Evolutionary conservation across 2,329 filamentous ascomycete species (phyloP).

Genomic region (Stemphylium lycopersici): DNA sequence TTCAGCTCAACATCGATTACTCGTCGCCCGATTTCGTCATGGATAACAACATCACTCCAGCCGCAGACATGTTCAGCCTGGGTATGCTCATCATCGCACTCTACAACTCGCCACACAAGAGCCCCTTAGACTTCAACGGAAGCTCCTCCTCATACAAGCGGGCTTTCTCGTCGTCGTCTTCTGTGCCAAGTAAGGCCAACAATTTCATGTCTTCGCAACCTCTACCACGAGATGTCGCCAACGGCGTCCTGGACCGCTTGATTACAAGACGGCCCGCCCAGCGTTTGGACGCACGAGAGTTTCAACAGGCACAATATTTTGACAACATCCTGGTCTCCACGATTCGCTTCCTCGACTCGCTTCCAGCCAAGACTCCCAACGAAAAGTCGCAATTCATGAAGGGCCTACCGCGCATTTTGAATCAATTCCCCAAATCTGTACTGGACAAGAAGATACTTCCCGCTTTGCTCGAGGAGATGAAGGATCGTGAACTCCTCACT

Average conservation of each 20-base stretch:
- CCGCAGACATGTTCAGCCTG: conserved; percentile 92
- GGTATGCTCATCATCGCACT: conserved; percentile 86
- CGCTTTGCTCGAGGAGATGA: conserved; percentile 87
- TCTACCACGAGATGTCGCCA: conserved; percentile 77
- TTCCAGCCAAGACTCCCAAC: conserved; percentile 87
- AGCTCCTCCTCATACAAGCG: conserved; percentile 86
- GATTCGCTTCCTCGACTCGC: conserved; percentile 88
- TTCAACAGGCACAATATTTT: conserved; percentile 95
- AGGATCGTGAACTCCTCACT: conserved; percentile 85
- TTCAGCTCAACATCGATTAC: conserved; percentile 92
- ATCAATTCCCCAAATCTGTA: conserved; percentile 90
- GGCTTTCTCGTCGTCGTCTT: conserved; percentile 77
- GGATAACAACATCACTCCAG: conserved; percentile 82
- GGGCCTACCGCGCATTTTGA: conserved; percentile 82
- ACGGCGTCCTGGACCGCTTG: conserved; percentile 78
- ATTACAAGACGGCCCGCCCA: conserved; percentile 88
- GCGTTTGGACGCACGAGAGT: conserved; percentile 84
- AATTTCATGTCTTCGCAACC: conserved; percentile 82
- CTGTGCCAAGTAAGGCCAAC: conserved; percentile 79
- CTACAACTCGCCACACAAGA: conserved; percentile 92
- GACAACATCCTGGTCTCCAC: conserved; percentile 97
- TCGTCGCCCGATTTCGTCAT: conserved; percentile 93
- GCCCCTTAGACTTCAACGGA: conserved; percentile 81
- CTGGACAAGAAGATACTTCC: conserved; percentile 94
- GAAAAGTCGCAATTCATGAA: conserved; percentile 94